A percentile compares a stretch with the other conserved stretches of the same genome.
phyloP scores from a whole-genome alignment of 371 early-diverging fungal species.

The Thermomucor indicae-seudaticae region DNA sequence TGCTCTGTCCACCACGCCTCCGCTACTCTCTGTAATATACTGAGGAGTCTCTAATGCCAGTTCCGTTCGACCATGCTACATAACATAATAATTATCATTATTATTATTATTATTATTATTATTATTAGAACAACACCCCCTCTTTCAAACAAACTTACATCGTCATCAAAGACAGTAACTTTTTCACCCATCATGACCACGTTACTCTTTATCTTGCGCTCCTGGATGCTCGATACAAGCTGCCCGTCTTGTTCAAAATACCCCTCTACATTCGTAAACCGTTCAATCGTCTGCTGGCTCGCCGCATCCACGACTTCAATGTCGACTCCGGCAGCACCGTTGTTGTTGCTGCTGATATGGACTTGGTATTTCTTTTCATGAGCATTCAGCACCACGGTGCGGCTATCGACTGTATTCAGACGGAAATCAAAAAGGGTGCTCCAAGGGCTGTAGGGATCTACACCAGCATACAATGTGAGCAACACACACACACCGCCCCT shows the following conservation, averaged over 20 bases:
- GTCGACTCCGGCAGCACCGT: constrained; percentile 19
- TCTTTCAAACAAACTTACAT: constrained; percentile 34
- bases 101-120: neutral
- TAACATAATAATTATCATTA: neutral
- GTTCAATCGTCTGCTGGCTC: constrained; percentile 20
- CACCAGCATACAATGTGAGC: no score
- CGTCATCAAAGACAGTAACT: constrained; percentile 59
- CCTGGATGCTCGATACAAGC: constrained; percentile 57
- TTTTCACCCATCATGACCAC: constrained; percentile 58
- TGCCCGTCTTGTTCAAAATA: constrained; percentile 38
- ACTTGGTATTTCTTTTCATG: constrained; percentile 27
- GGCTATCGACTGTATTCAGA: constrained; percentile 47
- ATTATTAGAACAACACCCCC: neutral
- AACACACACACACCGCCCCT: no score
- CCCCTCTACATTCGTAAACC: constrained; percentile 22
- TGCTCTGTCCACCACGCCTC: constrained; percentile 46
- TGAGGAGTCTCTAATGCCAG: constrained; percentile 59
- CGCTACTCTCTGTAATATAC: constrained; percentile 42
- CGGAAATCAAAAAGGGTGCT: constrained; percentile 49
- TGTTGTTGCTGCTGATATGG: constrained; percentile 9
- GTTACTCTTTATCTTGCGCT: constrained; percentile 49
- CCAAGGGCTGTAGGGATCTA: constrained; percentile 63
- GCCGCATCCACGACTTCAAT: constrained; percentile 21
- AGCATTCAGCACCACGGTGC: constrained; percentile 26
- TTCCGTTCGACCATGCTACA: constrained; percentile 55